Base-by-base conservation (phyloP, 164 flowering plant species). In the Brasenia schreberi region DNA sequence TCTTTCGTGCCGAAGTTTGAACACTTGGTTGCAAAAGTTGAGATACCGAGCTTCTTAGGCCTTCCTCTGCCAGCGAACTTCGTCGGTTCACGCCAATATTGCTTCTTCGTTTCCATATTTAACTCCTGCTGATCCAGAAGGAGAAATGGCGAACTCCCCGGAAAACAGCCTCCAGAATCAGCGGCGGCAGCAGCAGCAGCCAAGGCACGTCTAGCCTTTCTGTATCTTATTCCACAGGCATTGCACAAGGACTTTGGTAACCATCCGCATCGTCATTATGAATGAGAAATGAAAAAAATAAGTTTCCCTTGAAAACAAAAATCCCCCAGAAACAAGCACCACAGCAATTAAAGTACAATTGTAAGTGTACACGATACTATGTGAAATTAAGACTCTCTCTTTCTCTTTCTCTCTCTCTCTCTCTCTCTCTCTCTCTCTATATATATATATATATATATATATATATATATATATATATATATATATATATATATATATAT, bases 161-260 rank as follows among this genome's bases (percentile, higher is more conserved):
- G 56, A 14, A 49, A 49, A 49, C 16, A 14, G 9, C 3, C 56
- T 9, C 9, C 10, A 9, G 56, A 49, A 49, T 49, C 56, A 49
- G 56, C 16, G 56, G 16, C 53, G 53, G 6, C 72, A 5, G 85
- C 84, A 0, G 86, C 85, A 5, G 90, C 88, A 6, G 83, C 84
- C 72, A 77, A 69, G 45, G 92, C 96, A 63, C 88, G 70, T 66
- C 94, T 81, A 0, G 90, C 92, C 77, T 90, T 90, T 72, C 97
- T 81, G 75, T 88, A 90, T 59, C 97, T 74, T 59, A 90, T 90
- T 63, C 97, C 97, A 65, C 96, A 90, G 5, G 96, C 96, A 67
- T 90, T 90, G 75, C 96, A 90, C 5, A 90, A 86, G 42, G 97
- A 85, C 97, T 90, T 76, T 70, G 72, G 43, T 69, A 6, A 4